These are phyloP conservation scores for Macrocybe gigantea DNA, from an alignment of 768 basidiomycete genomes.

Conservation along the genomic window DNA sequence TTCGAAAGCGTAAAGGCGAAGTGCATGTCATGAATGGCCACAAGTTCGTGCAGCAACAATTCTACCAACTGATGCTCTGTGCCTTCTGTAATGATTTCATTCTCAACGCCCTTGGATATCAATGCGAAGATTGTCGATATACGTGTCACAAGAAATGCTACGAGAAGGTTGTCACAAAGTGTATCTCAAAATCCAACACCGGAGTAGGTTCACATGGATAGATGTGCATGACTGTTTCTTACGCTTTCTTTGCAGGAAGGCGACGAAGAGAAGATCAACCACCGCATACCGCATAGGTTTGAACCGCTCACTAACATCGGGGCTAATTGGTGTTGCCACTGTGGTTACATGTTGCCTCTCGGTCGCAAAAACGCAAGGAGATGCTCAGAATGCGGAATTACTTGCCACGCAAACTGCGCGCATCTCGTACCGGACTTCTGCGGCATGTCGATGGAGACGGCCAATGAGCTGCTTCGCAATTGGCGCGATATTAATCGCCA, in stretches of 20 bases:
- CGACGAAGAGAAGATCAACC: constrained; percentile 98
- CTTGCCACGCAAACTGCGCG: constrained; percentile 95
- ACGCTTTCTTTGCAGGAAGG: constrained; percentile 55
- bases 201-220: constrained; percentile 55
- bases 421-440: constrained; percentile 99
- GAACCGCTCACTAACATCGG: constrained; percentile 95
- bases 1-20: constrained; percentile 96
- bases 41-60: constrained; percentile 94
- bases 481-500: constrained; percentile 85
- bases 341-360: constrained; percentile 95
- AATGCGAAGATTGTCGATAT: constrained; percentile 99
- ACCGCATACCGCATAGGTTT: constrained; percentile 98
- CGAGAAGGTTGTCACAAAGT: constrained; percentile 98
- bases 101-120: constrained; percentile 95
- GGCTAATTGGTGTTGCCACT: constrained; percentile 99
- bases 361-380: constrained; percentile 95
- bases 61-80: constrained; percentile 98
- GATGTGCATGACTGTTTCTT: neutral
- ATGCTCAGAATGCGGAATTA: constrained; percentile 94
- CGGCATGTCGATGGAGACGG: constrained; percentile 99
- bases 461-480: constrained; percentile 86
- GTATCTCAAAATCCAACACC: constrained; percentile 94
- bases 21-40: constrained; percentile 99
- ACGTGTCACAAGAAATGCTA: constrained; percentile 99
- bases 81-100: constrained; percentile 98